Evolutionary conservation across 805 yeast species (phyloP).

Genomic region (Barnettozyma sucrosica): DNA sequence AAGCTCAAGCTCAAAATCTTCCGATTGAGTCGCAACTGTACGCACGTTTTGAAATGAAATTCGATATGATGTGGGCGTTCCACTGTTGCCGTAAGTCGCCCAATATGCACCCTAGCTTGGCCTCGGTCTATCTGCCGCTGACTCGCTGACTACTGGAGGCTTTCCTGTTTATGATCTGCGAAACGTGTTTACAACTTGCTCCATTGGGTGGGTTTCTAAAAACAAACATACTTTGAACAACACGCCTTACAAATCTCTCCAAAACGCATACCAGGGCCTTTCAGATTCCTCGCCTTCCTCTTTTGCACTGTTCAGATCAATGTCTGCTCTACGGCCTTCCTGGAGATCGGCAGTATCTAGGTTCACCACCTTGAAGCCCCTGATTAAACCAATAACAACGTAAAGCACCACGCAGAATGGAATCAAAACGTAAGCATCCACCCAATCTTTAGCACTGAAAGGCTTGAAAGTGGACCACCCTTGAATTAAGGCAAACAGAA

Average conservation of each 20-base stretch:
- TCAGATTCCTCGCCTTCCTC: not conserved
- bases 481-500: constrained; percentile 40
- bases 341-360: constrained; percentile 42
- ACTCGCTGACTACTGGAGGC: not conserved
- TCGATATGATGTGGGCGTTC: too few relatives aligned
- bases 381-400: constrained; percentile 35
- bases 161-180: not conserved
- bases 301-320: constrained; percentile 13
- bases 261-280: constrained; percentile 14
- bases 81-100: too few relatives aligned
- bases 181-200: not conserved
- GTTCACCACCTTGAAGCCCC: constrained; percentile 35
- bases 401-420: constrained; percentile 48
- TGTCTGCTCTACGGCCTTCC: constrained; percentile 42
- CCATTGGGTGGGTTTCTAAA: not conserved
- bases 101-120: not conserved
- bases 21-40: too few relatives aligned
- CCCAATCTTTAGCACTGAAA: constrained; percentile 41
- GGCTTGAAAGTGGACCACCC: constrained; percentile 49
- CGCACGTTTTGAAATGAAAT: not conserved
- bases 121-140: not conserved
- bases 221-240: not conserved
- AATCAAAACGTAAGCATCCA: constrained; percentile 58
- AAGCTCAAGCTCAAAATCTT: not conserved
- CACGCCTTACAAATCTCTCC: constrained; percentile 4